These are phyloP conservation scores for Paraphoma chrysanthemicola DNA, from an alignment of 2,329 filamentous ascomycete species.

Conservation along the genomic window DNA sequence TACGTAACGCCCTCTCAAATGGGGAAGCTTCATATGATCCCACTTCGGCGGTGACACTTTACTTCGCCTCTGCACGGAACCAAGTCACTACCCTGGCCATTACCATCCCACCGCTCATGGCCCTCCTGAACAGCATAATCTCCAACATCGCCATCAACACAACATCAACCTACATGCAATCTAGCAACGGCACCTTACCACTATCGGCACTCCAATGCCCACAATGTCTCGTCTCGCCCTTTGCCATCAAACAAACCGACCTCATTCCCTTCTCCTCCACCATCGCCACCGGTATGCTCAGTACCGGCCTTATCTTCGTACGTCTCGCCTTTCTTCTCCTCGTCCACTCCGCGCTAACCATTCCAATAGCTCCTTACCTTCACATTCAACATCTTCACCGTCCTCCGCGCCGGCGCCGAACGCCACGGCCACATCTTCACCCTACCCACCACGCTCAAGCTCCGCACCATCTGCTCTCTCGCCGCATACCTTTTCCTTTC, in stretches of 20 bases:
- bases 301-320: constrained; percentile 9
- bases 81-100: constrained; percentile 4
- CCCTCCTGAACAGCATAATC: not conserved
- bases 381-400: constrained; percentile 3
- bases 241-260: not conserved
- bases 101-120: constrained; percentile 4
- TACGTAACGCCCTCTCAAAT: not conserved
- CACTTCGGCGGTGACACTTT: constrained; percentile 4
- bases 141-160: not conserved
- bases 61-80: constrained; percentile 8
- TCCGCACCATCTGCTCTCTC: constrained; percentile 6
- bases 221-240: constrained; percentile 3
- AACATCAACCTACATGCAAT: not conserved
- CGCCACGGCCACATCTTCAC: constrained; percentile 6
- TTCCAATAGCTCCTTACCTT: constrained; percentile 5
- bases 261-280: constrained; percentile 5
- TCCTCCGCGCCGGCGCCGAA: not conserved
- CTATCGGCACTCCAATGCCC: not conserved
- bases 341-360: not conserved
- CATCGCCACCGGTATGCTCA: not conserved
- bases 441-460: constrained; percentile 2
- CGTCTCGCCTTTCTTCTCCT: not conserved
- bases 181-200: not conserved
- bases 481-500: constrained; percentile 9
- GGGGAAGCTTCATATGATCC: constrained; percentile 8